phyloP scores from a whole-genome alignment of 2,329 filamentous ascomycete species.

The Sporothrix brunneoviolacea region DNA sequence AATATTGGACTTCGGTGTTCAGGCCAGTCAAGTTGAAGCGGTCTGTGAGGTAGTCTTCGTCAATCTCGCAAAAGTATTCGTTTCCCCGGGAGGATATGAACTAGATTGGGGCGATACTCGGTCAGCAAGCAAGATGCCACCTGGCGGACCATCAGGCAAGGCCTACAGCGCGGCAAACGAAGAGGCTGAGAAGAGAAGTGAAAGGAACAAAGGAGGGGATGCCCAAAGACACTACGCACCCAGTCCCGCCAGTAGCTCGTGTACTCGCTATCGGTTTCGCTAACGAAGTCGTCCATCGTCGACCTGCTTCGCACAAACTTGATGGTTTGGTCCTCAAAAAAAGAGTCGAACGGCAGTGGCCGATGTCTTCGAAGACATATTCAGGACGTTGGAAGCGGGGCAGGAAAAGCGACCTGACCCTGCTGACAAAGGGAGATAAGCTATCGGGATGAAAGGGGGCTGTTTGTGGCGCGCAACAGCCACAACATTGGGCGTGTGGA shows the following conservation, averaged over 20 bases:
- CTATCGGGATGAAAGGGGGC: no score
- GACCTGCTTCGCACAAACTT: background rate
- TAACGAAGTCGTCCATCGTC: conserved; percentile 93
- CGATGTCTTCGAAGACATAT: background rate
- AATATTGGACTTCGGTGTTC: conserved; percentile 96
- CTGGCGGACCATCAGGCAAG: no score
- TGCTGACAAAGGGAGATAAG: no score
- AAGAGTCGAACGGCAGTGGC: background rate
- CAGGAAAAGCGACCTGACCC: background rate
- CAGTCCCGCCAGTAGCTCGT: conserved; percentile 99
- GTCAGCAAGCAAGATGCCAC: background rate
- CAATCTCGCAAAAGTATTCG: conserved; percentile 99
- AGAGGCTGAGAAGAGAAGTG: background rate
- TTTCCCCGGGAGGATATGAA: conserved; percentile 97
- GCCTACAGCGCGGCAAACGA: background rate
- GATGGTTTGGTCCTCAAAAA: background rate
- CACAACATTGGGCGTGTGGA: no score
- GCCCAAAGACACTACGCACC: conserved; percentile 58
- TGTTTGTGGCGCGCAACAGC: background rate
- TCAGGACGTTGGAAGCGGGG: background rate
- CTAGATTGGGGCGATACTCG: conserved; percentile 38
- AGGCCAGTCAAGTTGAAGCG: conserved; percentile 96
- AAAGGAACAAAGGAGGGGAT: conserved; percentile 5
- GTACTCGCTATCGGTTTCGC: conserved; percentile 97
- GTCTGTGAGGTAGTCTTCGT: conserved; percentile 97